Evolutionary conservation across 2,329 filamentous ascomycete genomes (phyloP).

Genomic region (Cryphonectria carpinicola): DNA sequence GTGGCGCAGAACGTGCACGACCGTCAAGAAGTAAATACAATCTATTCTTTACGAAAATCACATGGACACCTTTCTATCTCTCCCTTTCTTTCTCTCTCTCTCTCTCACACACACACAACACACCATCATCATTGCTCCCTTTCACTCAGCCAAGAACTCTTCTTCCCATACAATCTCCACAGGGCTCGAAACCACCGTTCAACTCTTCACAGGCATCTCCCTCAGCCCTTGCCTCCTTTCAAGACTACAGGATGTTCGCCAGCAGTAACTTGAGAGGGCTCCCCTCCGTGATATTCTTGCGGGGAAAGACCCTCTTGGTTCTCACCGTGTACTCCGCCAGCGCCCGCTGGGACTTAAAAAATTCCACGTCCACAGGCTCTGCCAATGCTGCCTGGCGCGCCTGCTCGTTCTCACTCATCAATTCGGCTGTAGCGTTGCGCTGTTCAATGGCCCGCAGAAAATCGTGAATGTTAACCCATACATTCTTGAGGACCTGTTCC

Average conservation of each 20-base stretch:
- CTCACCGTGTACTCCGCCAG: slow-evolving; percentile 43
- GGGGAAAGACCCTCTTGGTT: slow-evolving; percentile 49
- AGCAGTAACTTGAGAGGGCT: slow-evolving; percentile 46
- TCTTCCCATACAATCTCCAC: background rate
- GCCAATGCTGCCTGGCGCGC: background rate
- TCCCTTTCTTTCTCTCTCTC: too few relatives aligned
- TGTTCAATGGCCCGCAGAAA: slow-evolving; percentile 44
- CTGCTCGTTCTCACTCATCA: background rate
- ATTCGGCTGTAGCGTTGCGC: background rate
- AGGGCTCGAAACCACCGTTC: background rate
- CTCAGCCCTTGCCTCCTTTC: background rate
- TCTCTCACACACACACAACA: too few relatives aligned
- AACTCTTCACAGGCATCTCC: background rate
- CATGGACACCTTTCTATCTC: background rate
- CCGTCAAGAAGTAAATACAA: background rate
- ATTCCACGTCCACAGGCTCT: slow-evolving; percentile 33
- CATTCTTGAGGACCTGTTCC: slow-evolving; percentile 43
- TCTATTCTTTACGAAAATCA: background rate
- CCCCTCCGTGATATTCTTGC: slow-evolving; percentile 44
- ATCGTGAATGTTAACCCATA: slow-evolving; percentile 55
- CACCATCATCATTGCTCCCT: background rate
- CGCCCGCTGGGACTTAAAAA: slow-evolving; percentile 39
- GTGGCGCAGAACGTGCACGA: background rate
- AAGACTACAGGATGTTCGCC: slow-evolving; percentile 36
- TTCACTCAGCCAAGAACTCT: background rate